These are phyloP conservation scores for Trichoderma sp. DNA, from an alignment of 2,329 filamentous ascomycete species.

Conservation along the genomic window DNA sequence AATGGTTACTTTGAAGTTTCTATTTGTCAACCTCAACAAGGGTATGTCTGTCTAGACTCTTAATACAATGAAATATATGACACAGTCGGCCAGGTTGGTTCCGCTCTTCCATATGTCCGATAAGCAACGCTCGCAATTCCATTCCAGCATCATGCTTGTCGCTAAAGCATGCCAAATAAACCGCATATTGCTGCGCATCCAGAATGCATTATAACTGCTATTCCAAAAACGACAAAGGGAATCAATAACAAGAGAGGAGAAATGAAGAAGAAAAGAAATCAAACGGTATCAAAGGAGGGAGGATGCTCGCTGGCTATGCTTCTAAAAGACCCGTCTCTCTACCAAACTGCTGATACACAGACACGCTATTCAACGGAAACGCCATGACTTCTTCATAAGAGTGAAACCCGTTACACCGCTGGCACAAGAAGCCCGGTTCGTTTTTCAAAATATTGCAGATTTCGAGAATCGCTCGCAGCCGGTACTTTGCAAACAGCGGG, in stretches of 20 bases:
- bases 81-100: neutral
- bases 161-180: neutral
- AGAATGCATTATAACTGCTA: neutral
- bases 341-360: constrained; percentile 4
- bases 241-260: neutral
- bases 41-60: neutral
- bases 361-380: constrained; percentile 2
- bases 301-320: neutral
- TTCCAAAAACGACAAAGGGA: neutral
- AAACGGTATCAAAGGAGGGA: neutral
- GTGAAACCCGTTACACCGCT: constrained; percentile 3
- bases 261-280: neutral
- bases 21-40: neutral
- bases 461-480: neutral
- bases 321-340: neutral
- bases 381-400: neutral
- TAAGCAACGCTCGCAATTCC: neutral
- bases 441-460: neutral
- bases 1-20: neutral
- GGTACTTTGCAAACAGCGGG: constrained; percentile 5
- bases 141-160: neutral
- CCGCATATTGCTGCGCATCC: neutral
- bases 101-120: neutral
- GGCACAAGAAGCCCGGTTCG: constrained; percentile 1
- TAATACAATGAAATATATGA: neutral